Percentiles rank a stretch among this genome's conserved stretches.
Conservation (phyloP, 1,139 yeast species). For the Casaregolazyma lundiana region DNA sequence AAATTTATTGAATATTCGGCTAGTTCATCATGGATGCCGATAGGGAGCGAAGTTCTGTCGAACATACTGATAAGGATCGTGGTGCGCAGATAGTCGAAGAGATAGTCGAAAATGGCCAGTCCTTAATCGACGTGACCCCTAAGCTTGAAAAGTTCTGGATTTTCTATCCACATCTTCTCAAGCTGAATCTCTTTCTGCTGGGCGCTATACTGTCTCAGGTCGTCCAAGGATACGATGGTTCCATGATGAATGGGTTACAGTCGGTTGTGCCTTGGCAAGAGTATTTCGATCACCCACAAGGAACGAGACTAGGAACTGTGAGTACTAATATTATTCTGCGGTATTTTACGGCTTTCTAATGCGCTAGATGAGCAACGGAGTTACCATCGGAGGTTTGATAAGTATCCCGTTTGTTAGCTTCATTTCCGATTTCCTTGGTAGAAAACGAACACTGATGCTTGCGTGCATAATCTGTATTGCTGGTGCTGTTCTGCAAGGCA, state of each 20-base stretch:
- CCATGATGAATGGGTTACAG: slow-evolving; percentile 50
- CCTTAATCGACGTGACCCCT: too few relatives aligned
- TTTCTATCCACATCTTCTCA: too few relatives aligned
- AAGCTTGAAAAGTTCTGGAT: too few relatives aligned
- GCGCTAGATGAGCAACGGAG: too few relatives aligned
- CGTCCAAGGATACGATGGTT: slow-evolving; percentile 50
- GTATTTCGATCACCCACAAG: slow-evolving; percentile 39
- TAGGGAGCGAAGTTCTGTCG: too few relatives aligned
- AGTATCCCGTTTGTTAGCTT: slow-evolving; percentile 8
- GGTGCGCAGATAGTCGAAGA: too few relatives aligned
- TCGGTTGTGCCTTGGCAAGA: slow-evolving; percentile 38
- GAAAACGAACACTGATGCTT: slow-evolving; percentile 8
- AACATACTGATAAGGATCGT: too few relatives aligned
- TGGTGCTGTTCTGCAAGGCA: slow-evolving; percentile 14
- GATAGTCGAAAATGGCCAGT: too few relatives aligned
- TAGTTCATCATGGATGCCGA: too few relatives aligned
- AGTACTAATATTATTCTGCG: too few relatives aligned
- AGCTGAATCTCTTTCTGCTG: slow-evolving; percentile 9
- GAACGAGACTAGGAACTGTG: slow-evolving; percentile 44
- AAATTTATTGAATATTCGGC: too few relatives aligned
- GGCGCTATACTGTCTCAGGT: slow-evolving; percentile 6
- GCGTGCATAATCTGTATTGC: slow-evolving; percentile 11
- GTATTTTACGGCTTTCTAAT: too few relatives aligned
- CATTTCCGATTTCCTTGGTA: slow-evolving; percentile 10
- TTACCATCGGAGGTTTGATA: slow-evolving; percentile 44